These are phyloP conservation scores for Suhomyces chickasaworum DNA, from an alignment of 1,139 yeast genomes.

Conservation along the genomic window DNA sequence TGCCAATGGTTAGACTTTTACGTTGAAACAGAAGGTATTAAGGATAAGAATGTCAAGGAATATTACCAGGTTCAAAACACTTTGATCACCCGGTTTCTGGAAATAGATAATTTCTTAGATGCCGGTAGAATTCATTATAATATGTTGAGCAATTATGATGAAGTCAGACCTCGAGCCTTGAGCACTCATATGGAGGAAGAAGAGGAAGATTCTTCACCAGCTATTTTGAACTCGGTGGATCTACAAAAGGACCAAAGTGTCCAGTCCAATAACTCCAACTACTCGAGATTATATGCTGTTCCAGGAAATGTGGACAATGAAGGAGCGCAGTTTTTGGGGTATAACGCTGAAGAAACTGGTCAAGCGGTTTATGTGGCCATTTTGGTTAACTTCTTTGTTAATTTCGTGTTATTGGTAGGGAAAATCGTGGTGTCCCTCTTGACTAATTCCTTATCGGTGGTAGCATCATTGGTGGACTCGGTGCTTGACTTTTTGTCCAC, in stretches of 20 bases:
- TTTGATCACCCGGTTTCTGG: conserved; percentile 56
- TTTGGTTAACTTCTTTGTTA: conserved; percentile 62
- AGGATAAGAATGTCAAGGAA: conserved; percentile 25
- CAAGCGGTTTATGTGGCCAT: conserved; percentile 60
- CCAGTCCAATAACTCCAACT: conserved; percentile 20
- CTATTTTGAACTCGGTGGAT: not conserved
- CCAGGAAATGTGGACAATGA: conserved; percentile 63
- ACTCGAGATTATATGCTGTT: conserved; percentile 43
- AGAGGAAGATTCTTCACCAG: conserved; percentile 8
- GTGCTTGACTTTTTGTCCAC: conserved; percentile 75
- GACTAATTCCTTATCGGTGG: conserved; percentile 70
- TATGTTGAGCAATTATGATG: conserved; percentile 64
- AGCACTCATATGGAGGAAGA: conserved; percentile 29
- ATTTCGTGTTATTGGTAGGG: conserved; percentile 60
- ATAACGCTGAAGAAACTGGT: conserved; percentile 44
- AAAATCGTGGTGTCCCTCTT: conserved; percentile 62
- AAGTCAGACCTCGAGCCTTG: conserved; percentile 27
- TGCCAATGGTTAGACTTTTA: conserved; percentile 50
- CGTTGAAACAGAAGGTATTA: conserved; percentile 27
- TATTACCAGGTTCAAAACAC: conserved; percentile 59
- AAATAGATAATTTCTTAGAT: conserved; percentile 67
- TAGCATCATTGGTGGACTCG: conserved; percentile 80
- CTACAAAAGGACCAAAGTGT: conserved; percentile 8
- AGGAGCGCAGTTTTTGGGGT: conserved; percentile 55
- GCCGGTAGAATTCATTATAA: conserved; percentile 65